phyloP scores from a whole-genome alignment of 2,329 filamentous ascomycete genomes.

The Fusarium euwallaceae region DNA sequence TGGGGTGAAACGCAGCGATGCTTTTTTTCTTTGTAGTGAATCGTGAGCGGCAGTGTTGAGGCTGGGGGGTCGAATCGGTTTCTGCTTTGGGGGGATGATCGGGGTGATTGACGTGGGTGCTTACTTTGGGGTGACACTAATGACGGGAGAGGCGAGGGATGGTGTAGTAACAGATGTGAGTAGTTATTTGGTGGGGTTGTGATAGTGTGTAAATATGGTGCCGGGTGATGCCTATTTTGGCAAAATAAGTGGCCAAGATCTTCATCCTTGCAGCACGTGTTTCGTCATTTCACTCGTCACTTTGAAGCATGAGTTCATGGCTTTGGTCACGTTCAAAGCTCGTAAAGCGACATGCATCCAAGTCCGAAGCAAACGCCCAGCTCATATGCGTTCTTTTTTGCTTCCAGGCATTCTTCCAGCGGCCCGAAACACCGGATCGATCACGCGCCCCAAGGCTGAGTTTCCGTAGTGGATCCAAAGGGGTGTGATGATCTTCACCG shows the following conservation, averaged over 20 bases:
- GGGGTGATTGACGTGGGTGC: background rate
- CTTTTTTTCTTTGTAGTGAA: conserved; percentile 1
- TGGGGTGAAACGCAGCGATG: background rate
- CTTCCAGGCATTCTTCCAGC: background rate
- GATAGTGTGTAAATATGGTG: background rate
- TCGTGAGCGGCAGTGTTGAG: background rate
- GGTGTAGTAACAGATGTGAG: background rate
- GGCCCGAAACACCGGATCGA: background rate
- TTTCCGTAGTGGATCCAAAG: background rate
- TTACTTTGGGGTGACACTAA: conserved; percentile 2
- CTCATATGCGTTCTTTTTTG: background rate
- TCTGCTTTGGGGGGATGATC: background rate
- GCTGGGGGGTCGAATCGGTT: conserved; percentile 1
- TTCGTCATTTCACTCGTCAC: background rate
- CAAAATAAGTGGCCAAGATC: conserved; percentile 9
- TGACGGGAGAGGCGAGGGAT: background rate
- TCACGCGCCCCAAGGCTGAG: background rate
- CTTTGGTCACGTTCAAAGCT: background rate
- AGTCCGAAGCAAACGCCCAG: background rate
- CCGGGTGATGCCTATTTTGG: conserved; percentile 1
- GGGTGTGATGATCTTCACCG: background rate
- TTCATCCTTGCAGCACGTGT: background rate
- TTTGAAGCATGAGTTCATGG: background rate
- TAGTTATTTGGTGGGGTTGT: background rate
- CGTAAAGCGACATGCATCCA: background rate